Base-by-base conservation (phyloP, 768 basidiomycete genomes). In the Tulasnella calospora region DNA sequence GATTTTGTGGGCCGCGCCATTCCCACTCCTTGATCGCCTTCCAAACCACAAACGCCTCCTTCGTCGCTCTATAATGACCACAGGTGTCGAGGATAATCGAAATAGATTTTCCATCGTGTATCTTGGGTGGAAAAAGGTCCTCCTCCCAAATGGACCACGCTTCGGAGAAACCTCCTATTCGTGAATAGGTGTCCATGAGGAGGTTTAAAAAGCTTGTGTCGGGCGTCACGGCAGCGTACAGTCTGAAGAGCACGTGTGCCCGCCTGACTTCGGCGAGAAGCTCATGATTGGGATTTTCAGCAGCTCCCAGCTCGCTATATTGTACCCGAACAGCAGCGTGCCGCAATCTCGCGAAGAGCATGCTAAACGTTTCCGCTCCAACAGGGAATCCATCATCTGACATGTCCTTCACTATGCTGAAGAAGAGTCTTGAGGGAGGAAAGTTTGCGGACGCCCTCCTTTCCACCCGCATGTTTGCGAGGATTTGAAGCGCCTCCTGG, bases 41-140 rank as follows among this genome's bases (percentile, higher is more conserved):
- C 84, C 89, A 88, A 46, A 93, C 88, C 67, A 87, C 86, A 74
- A 85, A 85, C 0, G 90, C 93, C 23, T 88, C 84, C 30, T 84
- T 85, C 80, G 86, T 83, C 15, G 89, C 86, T 4, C 86, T 85
- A 10, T 90, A 87, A 80, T 86, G 89, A 0, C 92, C 94, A 81
- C 95, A 97, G 0, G 92, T 91, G 82, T 96, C 95, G 40, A 97
- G 83, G 80, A 96, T 90, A 85, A 96, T 92, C 84, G 90, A 93
- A 73, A 98, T 88, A 79, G 90, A 92, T 77, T 87, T 84, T 75
- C 89, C 85, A 83, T 91, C 88, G 81, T 88, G 90, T 71, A 85
- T 86, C 23, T 88, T 87, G n/a, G 89, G 85, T 61, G 89, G 81
- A 81, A 88, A 88, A 83, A 94, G 87, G 82, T 87, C 86, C 51